These are phyloP conservation scores for Opeltia flavorubescens DNA, from an alignment of 495 filamentous ascomycete genomes.

Conservation along the genomic window DNA sequence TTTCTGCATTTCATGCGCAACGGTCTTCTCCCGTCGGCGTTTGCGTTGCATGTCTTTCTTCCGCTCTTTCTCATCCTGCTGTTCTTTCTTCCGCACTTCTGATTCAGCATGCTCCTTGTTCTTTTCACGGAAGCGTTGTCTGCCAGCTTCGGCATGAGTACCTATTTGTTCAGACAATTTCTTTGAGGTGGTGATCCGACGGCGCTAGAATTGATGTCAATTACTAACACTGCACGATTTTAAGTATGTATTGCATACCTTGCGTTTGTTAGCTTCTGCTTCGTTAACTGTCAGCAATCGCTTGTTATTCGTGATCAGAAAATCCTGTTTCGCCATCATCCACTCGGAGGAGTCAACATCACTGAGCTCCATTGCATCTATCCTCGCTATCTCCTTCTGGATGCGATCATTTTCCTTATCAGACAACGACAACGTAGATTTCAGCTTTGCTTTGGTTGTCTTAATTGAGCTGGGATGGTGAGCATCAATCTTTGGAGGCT, in stretches of 20 bases:
- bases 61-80: slow-evolving; percentile 91
- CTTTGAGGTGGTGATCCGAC: slow-evolving; percentile 35
- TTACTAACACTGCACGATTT: too few species aligned
- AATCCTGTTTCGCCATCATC: slow-evolving; percentile 40
- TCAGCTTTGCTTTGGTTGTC: slow-evolving; percentile 35
- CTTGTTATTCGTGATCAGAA: slow-evolving; percentile 39
- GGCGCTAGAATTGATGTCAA: slow-evolving; percentile 35
- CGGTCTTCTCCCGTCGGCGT: slow-evolving; percentile 88
- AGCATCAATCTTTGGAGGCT: slow-evolving; percentile 28
- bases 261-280: slow-evolving; percentile 42
- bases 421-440: slow-evolving; percentile 35
- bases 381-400: slow-evolving; percentile 43
- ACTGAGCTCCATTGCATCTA: slow-evolving; percentile 53
- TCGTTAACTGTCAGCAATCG: slow-evolving; percentile 45
- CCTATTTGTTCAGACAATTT: slow-evolving; percentile 38
- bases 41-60: slow-evolving; percentile 99
- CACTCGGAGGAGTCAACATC: slow-evolving; percentile 53
- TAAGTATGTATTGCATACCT: slow-evolving; percentile 31
- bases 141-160: slow-evolving; percentile 36
- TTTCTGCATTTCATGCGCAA: slow-evolving; percentile 73
- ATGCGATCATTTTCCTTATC: slow-evolving; percentile 57
- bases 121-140: slow-evolving; percentile 36
- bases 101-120: slow-evolving; percentile 59
- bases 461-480: slow-evolving; percentile 34
- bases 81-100: slow-evolving; percentile 77